These are phyloP conservation scores for Candida andamanensis DNA, from an alignment of 805 yeast genomes.

Conservation along the genomic window DNA sequence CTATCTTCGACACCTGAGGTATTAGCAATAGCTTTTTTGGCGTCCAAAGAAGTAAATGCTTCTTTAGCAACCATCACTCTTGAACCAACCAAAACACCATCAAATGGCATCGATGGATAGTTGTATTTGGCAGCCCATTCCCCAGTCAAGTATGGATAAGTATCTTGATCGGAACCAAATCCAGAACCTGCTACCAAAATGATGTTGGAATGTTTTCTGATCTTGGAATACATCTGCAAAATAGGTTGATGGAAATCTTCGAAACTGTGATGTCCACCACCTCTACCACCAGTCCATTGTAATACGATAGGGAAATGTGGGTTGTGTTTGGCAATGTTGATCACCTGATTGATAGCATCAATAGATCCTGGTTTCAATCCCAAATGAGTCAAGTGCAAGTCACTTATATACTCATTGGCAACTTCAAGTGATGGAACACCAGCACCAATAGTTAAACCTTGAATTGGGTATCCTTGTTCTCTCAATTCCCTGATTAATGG, in stretches of 20 bases:
- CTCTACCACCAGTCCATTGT: conserved; percentile 99
- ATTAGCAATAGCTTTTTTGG: conserved; percentile 84
- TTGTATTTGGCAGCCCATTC: conserved; percentile 83
- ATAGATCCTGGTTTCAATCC: conserved; percentile 98
- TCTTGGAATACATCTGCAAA: conserved; percentile 89
- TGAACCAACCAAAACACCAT: conserved; percentile 93
- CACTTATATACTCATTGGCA: conserved; percentile 91
- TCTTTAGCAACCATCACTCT: conserved; percentile 97
- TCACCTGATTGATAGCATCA: conserved; percentile 82
- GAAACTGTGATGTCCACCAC: conserved; percentile 99
- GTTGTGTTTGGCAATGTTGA: conserved; percentile 90
- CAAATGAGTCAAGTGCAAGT: conserved; percentile 86
- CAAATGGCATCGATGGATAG: conserved; percentile 98
- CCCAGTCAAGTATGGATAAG: conserved; percentile 97
- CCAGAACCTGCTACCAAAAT: conserved; percentile 96
- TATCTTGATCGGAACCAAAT: conserved; percentile 93
- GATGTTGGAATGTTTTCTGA: conserved; percentile 87
- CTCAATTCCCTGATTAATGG: conserved; percentile 89
- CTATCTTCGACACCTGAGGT: conserved; percentile 87
- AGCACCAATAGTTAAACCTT: conserved; percentile 95
- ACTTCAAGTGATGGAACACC: conserved; percentile 99
- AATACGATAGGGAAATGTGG: conserved; percentile 94
- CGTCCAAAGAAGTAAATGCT: conserved; percentile 89
- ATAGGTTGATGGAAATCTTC: conserved; percentile 99
- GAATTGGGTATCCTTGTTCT: conserved; percentile 90